Conservation (phyloP, 345 rosid genomes). For the Angophora floribunda region DNA sequence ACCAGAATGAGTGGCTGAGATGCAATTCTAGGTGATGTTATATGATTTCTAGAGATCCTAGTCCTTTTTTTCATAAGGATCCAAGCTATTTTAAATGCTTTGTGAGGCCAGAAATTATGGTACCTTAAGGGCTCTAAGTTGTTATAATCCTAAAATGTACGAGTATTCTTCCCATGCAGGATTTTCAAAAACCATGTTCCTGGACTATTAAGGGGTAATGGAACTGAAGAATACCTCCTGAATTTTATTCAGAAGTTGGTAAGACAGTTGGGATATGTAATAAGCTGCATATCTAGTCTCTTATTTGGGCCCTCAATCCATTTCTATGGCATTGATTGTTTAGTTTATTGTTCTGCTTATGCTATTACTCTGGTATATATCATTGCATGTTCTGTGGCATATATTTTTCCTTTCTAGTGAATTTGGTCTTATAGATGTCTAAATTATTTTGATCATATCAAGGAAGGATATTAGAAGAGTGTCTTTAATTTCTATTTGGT, state of each 20-base stretch:
- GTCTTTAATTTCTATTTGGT: not conserved
- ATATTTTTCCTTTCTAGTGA: not conserved
- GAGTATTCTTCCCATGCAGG: constrained; percentile 29
- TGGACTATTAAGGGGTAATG: constrained; percentile 36
- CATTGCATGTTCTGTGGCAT: not conserved
- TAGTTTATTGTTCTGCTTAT: not conserved
- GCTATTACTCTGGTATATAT: not conserved
- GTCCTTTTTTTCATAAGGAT: not conserved
- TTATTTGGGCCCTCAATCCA: not conserved
- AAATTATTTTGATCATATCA: not conserved
- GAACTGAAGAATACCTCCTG: constrained; percentile 30
- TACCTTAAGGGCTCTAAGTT: not conserved
- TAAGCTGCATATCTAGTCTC: not conserved
- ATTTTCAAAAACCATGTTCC: constrained; percentile 72
- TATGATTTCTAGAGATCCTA: not conserved
- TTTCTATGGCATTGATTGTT: not conserved
- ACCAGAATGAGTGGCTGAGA: not conserved
- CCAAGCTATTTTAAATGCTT: not conserved
- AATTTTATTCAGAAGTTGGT: constrained; percentile 60
- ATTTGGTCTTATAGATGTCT: not conserved
- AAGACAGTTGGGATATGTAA: constrained; percentile 1
- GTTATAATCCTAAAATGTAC: not conserved
- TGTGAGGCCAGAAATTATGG: not conserved
- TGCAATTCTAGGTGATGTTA: not conserved
- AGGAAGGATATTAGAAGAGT: not conserved